A percentile compares a stretch with the other conserved stretches of the same genome.
Conservation (phyloP, 768 basidiomycete species). For the Kondoa subrosea region DNA sequence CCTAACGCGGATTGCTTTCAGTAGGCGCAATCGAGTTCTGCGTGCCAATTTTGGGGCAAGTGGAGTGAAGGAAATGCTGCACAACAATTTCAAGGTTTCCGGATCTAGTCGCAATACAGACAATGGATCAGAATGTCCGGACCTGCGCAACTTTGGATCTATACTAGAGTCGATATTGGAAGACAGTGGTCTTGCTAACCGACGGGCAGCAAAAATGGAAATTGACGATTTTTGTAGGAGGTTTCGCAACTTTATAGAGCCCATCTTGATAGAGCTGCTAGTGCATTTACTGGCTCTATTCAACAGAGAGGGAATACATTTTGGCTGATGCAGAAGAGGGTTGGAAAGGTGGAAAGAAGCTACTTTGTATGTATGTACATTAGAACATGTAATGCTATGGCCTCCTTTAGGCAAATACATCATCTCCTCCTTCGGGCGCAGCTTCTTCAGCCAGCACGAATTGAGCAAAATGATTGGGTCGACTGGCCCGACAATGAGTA, state of each 20-base stretch:
- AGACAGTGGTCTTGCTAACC: constrained; percentile 55
- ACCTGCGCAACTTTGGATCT: constrained; percentile 55
- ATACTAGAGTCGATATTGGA: constrained; percentile 56
- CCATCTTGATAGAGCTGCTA: neutral
- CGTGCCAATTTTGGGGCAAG: constrained; percentile 76
- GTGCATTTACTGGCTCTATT: neutral
- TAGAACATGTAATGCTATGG: neutral
- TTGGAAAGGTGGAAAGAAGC: no score
- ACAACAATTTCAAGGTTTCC: constrained; percentile 86
- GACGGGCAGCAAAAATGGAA: constrained; percentile 79
- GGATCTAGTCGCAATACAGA: constrained; percentile 46
- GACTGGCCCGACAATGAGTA: neutral
- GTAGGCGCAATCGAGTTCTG: constrained; percentile 71
- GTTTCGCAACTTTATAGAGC: neutral
- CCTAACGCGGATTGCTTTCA: constrained; percentile 74
- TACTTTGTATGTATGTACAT: no score
- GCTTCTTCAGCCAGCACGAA: constrained; percentile 24
- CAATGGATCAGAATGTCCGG: constrained; percentile 41
- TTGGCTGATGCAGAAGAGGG: no score
- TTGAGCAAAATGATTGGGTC: constrained; percentile 22
- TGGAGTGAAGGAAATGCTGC: constrained; percentile 85
- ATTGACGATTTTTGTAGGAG: constrained; percentile 52
- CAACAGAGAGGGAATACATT: neutral
- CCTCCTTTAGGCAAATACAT: constrained; percentile 6
- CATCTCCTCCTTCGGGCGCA: constrained; percentile 19